Evolutionary conservation across 176 grass and related monocot genomes (phyloP).

Genomic region (Triticum turgidum): DNA sequence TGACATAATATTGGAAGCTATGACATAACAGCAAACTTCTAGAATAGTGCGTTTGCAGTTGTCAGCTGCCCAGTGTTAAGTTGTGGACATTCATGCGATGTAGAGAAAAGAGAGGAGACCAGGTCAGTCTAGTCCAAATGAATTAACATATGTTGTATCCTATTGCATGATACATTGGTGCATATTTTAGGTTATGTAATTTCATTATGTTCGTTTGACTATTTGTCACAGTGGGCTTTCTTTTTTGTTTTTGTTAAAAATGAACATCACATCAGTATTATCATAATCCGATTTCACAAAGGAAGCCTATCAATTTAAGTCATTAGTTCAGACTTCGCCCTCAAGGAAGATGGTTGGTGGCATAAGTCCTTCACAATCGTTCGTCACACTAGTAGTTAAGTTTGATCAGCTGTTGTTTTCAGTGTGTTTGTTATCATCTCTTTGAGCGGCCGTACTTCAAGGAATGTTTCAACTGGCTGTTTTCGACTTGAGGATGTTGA

Average conservation of each 20-base stretch:
- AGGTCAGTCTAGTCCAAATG: too few species aligned
- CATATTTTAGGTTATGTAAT: not conserved
- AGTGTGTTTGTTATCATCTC: slow-evolving; percentile 4
- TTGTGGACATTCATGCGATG: not conserved
- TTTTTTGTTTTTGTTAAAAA: not conserved
- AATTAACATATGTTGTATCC: too few species aligned
- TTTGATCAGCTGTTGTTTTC: slow-evolving; percentile 35
- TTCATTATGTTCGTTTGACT: not conserved
- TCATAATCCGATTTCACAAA: not conserved
- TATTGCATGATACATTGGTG: not conserved
- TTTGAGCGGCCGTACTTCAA: slow-evolving; percentile 5
- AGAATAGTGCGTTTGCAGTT: not conserved
- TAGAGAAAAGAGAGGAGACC: not conserved
- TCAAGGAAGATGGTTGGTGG: slow-evolving; percentile 21
- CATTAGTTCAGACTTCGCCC: not conserved
- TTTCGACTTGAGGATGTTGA: not conserved
- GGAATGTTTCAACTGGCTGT: not conserved
- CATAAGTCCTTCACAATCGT: slow-evolving; percentile 1
- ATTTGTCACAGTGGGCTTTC: not conserved
- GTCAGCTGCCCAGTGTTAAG: not conserved
- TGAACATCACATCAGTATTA: not conserved
- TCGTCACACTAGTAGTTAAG: not conserved
- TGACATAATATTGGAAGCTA: not conserved
- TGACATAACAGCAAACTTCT: not conserved
- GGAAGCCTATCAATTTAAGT: not conserved